Base-by-base conservation (phyloP, 495 filamentous ascomycete species). In the Oleoguttula mirabilis region DNA sequence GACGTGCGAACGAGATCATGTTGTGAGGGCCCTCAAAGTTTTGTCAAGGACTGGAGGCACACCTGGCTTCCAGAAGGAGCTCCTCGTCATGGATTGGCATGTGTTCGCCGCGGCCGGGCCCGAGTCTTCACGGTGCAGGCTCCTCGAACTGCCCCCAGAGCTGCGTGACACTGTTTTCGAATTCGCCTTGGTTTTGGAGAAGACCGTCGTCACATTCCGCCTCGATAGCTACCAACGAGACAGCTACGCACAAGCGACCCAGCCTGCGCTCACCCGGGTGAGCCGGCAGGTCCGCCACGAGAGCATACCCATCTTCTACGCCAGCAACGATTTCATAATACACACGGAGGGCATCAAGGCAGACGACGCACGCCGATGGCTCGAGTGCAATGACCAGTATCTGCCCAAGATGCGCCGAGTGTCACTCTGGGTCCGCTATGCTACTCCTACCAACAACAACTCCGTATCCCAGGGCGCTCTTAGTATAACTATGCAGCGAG, bases 161-260 rank as follows among this genome's bases (percentile, higher is more conserved):
- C 4, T 45, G 10, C 43, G 43, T 8, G 34, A 28, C 7, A 11
- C 3, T 5, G 32, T 45, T 27, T 45, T 20, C 43, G 43, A 45
- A 20, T 45, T 38, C 25, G 43, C 35, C 8, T 15, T 39, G 3
- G 14, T 17, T 3, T 28, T 34, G 12, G 21, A 27, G 3, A 38
- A 39, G 11, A 4, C 43, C 24, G 10, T 45, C 5, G 43, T 45
- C 7, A 11, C 43, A 4, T 45, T 45, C 27, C 34, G 43, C 15
- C 43, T 45, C 5, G 43, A 45, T 24, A 14, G 3, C 7, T 45
- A 45, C 21, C 43, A 45, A 39, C 33, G 25, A 8, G 34, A 39
- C 33, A 39, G 14, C 25, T 45, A 45, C 35, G 12, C 7, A 7
- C 10, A 34, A 16, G 30, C 31, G 10, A 10, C 15, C 12, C 41